phyloP scores from a whole-genome alignment of 495 filamentous ascomycete genomes.

The Penicillium roqueforti region DNA sequence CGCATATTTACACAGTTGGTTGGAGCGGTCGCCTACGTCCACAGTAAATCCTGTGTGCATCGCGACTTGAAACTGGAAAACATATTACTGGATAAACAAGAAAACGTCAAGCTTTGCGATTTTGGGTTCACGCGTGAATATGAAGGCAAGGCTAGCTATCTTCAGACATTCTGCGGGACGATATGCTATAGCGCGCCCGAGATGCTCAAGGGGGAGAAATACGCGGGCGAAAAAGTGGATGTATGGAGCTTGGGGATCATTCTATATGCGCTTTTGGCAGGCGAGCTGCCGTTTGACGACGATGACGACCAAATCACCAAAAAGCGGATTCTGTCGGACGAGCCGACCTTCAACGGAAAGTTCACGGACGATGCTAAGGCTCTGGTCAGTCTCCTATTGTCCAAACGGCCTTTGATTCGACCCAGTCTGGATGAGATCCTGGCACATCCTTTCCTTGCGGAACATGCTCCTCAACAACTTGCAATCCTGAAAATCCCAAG shows the following conservation, averaged over 20 bases:
- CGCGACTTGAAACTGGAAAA: constrained; percentile 97
- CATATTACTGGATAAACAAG: constrained; percentile 92
- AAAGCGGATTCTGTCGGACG: constrained; percentile 73
- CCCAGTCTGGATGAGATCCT: constrained; percentile 86
- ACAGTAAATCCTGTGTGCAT: constrained; percentile 93
- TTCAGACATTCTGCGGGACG: constrained; percentile 97
- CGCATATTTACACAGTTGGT: constrained; percentile 95
- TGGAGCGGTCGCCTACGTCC: constrained; percentile 92
- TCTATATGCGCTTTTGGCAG: constrained; percentile 84
- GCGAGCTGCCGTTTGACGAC: constrained; percentile 94
- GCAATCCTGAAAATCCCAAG: constrained; percentile 83
- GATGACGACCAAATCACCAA: constrained; percentile 86
- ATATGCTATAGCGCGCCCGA: constrained; percentile 97
- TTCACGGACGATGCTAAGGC: constrained; percentile 72
- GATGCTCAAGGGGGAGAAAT: constrained; percentile 98
- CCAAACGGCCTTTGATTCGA: constrained; percentile 81
- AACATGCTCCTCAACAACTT: constrained; percentile 83
- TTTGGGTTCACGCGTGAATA: constrained; percentile 98
- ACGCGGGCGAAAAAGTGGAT: constrained; percentile 95
- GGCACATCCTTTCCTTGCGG: constrained; percentile 81
- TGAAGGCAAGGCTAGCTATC: constrained; percentile 87
- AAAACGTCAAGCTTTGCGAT: constrained; percentile 98
- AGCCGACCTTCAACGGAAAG: constrained; percentile 78
- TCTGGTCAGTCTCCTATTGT: constrained; percentile 71
- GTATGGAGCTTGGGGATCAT: constrained; percentile 98